These are phyloP conservation scores for Quercus agrifolia DNA, from an alignment of 306 rosid genomes.

Conservation along the genomic window DNA sequence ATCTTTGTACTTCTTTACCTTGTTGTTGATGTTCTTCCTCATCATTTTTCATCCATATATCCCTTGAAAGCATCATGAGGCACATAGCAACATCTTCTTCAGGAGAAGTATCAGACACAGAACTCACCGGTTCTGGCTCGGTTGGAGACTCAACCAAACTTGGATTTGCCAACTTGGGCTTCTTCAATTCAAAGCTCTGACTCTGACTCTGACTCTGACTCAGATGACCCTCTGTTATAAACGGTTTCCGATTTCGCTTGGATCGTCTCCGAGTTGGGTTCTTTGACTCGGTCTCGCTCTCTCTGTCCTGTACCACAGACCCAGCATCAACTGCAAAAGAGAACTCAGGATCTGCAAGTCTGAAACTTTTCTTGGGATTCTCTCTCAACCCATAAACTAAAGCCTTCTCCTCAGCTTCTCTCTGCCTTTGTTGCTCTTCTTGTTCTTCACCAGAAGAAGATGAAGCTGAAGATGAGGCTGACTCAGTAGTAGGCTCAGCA, in stretches of 20 bases:
- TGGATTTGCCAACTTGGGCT: slow-evolving; percentile 23
- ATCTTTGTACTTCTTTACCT: slow-evolving; percentile 5
- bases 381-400: slow-evolving; percentile 50
- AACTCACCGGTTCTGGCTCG: slow-evolving; percentile 54
- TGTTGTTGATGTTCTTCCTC: slow-evolving; percentile 15
- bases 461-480: slow-evolving; percentile 25
- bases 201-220: slow-evolving; percentile 10
- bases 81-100: slow-evolving; percentile 79
- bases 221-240: not conserved
- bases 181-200: slow-evolving; percentile 12
- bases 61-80: slow-evolving; percentile 79
- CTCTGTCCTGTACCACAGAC: slow-evolving; percentile 67
- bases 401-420: slow-evolving; percentile 36
- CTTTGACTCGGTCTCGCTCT: slow-evolving; percentile 84
- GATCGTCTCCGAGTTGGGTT: slow-evolving; percentile 80
- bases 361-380: slow-evolving; percentile 64
- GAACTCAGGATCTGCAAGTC: slow-evolving; percentile 60
- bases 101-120: slow-evolving; percentile 60
- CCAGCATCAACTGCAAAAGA: slow-evolving; percentile 37
- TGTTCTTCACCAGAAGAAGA: slow-evolving; percentile 32
- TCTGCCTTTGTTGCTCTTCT: not conserved
- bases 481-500: not conserved
- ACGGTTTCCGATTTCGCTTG: slow-evolving; percentile 45
- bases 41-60: slow-evolving; percentile 42
- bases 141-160: slow-evolving; percentile 27